phyloP scores from a whole-genome alignment of 768 basidiomycete species.

The Leccinum disarticulatum region DNA sequence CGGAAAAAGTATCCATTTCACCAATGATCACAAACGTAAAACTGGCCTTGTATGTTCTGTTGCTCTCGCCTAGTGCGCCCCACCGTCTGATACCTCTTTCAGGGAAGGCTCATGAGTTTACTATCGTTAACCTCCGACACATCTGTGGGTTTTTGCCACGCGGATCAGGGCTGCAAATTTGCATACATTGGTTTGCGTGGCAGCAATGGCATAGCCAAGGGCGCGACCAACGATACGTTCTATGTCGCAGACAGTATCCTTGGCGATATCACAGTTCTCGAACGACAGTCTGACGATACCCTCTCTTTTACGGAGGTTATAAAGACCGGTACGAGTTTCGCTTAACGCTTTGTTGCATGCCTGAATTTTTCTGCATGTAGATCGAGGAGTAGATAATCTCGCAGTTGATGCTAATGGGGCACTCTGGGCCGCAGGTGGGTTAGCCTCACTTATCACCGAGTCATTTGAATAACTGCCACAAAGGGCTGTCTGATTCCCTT shows the following conservation, averaged over 20 bases:
- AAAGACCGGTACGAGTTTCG: constrained; percentile 43
- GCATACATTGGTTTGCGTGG: constrained; percentile 50
- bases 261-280: constrained; percentile 52
- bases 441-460: neutral
- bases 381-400: constrained; percentile 59
- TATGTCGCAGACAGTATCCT: constrained; percentile 53
- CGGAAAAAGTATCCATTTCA: constrained; percentile 65
- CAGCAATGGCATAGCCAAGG: constrained; percentile 63
- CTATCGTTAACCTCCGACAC: constrained; percentile 38
- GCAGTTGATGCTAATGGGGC: constrained; percentile 57
- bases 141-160: constrained; percentile 66
- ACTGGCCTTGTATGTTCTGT: constrained; percentile 46
- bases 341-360: neutral
- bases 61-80: neutral
- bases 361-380: constrained; percentile 29
- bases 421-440: constrained; percentile 61
- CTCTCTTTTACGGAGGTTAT: constrained; percentile 56
- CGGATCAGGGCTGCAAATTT: constrained; percentile 58
- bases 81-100: neutral
- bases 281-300: constrained; percentile 57
- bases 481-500: constrained; percentile 46
- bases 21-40: constrained; percentile 64
- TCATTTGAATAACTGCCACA: neutral
- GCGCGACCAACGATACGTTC: constrained; percentile 53
- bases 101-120: constrained; percentile 26